A percentile compares a stretch with the other conserved stretches of the same genome.
Conservation (phyloP, 2,329 filamentous ascomycete species). For the Ascochyta rabiei region DNA sequence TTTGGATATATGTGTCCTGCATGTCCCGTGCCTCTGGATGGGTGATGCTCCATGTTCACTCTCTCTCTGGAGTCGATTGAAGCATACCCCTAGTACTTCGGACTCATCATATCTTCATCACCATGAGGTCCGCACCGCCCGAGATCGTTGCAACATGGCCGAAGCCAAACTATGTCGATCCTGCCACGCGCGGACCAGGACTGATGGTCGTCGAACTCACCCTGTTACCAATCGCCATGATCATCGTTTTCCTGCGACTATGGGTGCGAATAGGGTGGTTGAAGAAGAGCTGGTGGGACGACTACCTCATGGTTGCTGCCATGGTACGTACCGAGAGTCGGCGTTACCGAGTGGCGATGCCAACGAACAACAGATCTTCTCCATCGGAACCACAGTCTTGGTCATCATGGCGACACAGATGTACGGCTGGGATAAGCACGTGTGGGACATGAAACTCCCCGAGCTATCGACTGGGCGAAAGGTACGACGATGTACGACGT, state of each 20-base stretch:
- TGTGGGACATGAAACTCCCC: constrained; percentile 42
- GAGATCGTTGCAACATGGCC: constrained; percentile 50
- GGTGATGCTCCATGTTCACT: constrained; percentile 38
- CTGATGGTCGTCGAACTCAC: constrained; percentile 51
- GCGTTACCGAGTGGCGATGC: constrained; percentile 20
- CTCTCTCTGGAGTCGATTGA: constrained; percentile 23
- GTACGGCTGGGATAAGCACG: constrained; percentile 49
- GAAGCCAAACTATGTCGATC: constrained; percentile 52
- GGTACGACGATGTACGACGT: constrained; percentile 30
- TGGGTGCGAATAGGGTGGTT: constrained; percentile 47
- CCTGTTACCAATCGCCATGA: constrained; percentile 44
- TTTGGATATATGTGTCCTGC: constrained; percentile 34
- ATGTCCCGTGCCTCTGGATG: constrained; percentile 36
- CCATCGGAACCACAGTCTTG: constrained; percentile 39
- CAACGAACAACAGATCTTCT: constrained; percentile 38
- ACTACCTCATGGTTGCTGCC: constrained; percentile 47
- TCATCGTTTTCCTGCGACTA: constrained; percentile 43
- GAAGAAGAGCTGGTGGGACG: constrained; percentile 48
- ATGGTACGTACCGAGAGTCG: constrained; percentile 35
- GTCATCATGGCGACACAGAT: constrained; percentile 45
- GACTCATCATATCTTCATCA: constrained; percentile 12
- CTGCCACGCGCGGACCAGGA: constrained; percentile 49
- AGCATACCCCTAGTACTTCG: constrained; percentile 26
- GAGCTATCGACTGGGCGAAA: constrained; percentile 44
- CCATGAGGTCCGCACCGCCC: constrained; percentile 43